These are phyloP conservation scores for Chlorella variabilis DNA, from an alignment of 163 green algal genomes.

Conservation along the genomic window DNA sequence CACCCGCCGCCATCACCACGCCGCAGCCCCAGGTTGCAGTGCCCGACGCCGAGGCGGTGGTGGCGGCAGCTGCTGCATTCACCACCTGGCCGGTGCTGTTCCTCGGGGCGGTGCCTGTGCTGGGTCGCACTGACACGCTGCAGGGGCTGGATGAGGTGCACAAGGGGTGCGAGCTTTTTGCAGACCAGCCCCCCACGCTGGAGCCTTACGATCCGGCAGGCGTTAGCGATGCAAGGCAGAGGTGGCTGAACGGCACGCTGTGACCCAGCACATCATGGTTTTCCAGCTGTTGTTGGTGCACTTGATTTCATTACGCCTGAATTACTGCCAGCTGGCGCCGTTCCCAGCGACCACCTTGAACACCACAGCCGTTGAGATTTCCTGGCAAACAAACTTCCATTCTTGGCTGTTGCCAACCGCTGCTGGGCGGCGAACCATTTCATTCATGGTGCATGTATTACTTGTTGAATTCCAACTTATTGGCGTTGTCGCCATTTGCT, in stretches of 20 bases:
- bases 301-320: too few species aligned
- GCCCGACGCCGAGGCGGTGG: neutral
- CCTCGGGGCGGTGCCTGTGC: neutral
- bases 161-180: neutral
- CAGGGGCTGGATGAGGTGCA: neutral
- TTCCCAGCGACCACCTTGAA: too few species aligned
- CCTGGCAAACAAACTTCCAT: too few species aligned
- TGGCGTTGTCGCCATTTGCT: too few species aligned
- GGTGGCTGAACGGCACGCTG: conserved; percentile 6
- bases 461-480: too few species aligned
- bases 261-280: too few species aligned
- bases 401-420: too few species aligned
- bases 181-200: neutral
- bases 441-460: too few species aligned
- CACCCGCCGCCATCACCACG: neutral
- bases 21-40: neutral
- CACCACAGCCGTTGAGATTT: too few species aligned
- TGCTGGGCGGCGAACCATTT: too few species aligned
- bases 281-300: too few species aligned
- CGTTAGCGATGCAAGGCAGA: neutral
- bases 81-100: neutral
- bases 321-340: too few species aligned
- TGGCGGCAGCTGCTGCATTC: neutral
- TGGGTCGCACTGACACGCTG: neutral
- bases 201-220: neutral